Evolutionary conservation across 2,329 filamentous ascomycete species (phyloP).

Genomic region (Claviceps humidiphila): DNA sequence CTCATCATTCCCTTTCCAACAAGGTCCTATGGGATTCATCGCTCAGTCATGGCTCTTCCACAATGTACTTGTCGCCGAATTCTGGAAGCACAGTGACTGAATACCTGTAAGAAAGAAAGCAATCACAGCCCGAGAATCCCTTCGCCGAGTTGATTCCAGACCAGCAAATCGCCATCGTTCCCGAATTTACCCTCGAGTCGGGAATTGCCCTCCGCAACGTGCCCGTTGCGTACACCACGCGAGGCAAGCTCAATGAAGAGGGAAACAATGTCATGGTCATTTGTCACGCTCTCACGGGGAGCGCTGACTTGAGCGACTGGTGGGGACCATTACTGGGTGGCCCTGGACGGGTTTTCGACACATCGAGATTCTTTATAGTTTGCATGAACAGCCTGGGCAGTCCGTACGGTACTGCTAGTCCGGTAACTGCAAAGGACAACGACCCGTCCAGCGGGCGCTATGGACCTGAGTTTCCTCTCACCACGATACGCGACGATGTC

Average conservation of each 20-base stretch:
- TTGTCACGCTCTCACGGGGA: slow-evolving; percentile 76
- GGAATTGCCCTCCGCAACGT: slow-evolving; percentile 71
- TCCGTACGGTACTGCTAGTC: slow-evolving; percentile 77
- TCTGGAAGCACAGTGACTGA: slow-evolving; percentile 40
- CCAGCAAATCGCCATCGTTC: slow-evolving; percentile 75
- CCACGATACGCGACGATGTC: slow-evolving; percentile 90
- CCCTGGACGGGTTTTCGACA: slow-evolving; percentile 66
- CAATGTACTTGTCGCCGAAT: background rate
- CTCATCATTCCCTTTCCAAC: background rate
- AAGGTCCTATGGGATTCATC: background rate
- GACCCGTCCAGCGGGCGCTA: slow-evolving; percentile 63
- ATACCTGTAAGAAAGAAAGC: slow-evolving; percentile 52
- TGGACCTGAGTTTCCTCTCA: slow-evolving; percentile 90
- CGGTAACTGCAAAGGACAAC: slow-evolving; percentile 78
- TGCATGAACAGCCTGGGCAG: slow-evolving; percentile 79
- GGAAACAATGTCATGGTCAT: slow-evolving; percentile 60
- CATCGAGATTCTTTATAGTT: slow-evolving; percentile 70
- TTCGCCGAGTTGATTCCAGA: slow-evolving; percentile 77
- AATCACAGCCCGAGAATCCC: slow-evolving; percentile 76
- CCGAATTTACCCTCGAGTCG: slow-evolving; percentile 85
- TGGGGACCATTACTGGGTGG: slow-evolving; percentile 75
- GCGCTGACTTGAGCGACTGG: slow-evolving; percentile 76
- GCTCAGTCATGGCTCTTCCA: background rate
- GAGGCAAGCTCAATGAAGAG: slow-evolving; percentile 44
- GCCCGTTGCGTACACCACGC: slow-evolving; percentile 54